These are phyloP conservation scores for Mycena olivaceomarginata DNA, from an alignment of 768 basidiomycete genomes.

Conservation along the genomic window DNA sequence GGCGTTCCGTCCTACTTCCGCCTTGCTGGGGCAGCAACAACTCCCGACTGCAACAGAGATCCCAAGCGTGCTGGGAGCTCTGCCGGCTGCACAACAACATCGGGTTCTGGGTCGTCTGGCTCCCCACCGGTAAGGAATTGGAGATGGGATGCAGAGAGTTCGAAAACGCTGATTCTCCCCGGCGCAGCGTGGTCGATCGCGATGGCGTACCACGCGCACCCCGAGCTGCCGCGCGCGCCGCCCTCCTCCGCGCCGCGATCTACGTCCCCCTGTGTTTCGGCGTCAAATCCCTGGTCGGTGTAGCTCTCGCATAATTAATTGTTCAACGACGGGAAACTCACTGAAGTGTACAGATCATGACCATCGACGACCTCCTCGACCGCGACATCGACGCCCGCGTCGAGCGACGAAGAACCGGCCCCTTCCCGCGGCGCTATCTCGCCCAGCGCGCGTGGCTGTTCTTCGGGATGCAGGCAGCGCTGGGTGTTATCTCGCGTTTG, in stretches of 20 bases:
- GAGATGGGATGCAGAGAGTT: too few species aligned
- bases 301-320: not conserved
- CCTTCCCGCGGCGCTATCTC: constrained; percentile 53
- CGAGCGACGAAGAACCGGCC: constrained; percentile 51
- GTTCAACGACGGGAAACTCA: not conserved
- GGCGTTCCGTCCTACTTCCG: too few species aligned
- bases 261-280: constrained; percentile 55
- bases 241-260: constrained; percentile 44
- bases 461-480: constrained; percentile 48
- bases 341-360: constrained; percentile 51
- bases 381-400: constrained; percentile 52
- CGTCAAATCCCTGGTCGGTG: constrained; percentile 53
- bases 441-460: constrained; percentile 52
- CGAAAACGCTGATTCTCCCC: too few species aligned
- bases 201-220: constrained; percentile 54
- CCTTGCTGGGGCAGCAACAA: too few species aligned
- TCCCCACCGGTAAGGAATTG: constrained; percentile 48
- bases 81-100: constrained; percentile 56
- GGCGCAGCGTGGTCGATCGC: constrained; percentile 57
- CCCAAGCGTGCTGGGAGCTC: constrained; percentile 57
- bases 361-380: constrained; percentile 56
- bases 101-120: constrained; percentile 55
- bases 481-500: too few species aligned
- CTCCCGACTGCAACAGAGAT: constrained; percentile 43
- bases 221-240: constrained; percentile 41